Conservation (phyloP, 2,329 filamentous ascomycete species). For the Sarocladium strictum region DNA sequence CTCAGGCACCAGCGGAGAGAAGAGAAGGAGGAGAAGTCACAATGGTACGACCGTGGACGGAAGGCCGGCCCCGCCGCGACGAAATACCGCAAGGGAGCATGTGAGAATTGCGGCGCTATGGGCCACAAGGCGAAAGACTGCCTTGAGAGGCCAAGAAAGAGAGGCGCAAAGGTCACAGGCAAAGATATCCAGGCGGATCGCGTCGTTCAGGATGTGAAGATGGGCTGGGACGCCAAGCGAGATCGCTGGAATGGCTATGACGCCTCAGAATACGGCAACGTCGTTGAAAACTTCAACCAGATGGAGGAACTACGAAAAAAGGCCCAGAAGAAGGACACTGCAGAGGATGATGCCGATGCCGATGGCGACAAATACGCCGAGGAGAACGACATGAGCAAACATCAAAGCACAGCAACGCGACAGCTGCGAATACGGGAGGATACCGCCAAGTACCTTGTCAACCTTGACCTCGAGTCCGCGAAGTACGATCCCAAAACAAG, state of each 20-base stretch:
- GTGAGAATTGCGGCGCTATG: conserved; percentile 97
- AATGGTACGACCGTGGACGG: conserved; percentile 91
- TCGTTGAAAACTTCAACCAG: conserved; percentile 86
- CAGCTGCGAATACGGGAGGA: conserved; percentile 92
- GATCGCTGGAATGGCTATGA: conserved; percentile 99
- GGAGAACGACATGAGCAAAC: conserved; percentile 92
- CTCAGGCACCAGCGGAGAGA: conserved; percentile 83
- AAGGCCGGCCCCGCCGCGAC: conserved; percentile 82
- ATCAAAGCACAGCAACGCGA: conserved; percentile 84
- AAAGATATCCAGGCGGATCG: conserved; percentile 93
- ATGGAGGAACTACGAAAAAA: conserved; percentile 68
- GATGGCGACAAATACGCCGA: conserved; percentile 78
- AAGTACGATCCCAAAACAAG: conserved; percentile 97
- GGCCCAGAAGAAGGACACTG: conserved; percentile 42
- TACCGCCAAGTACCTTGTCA: conserved; percentile 92
- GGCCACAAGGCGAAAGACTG: conserved; percentile 95
- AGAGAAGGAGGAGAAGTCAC: conserved; percentile 61
- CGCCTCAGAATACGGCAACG: conserved; percentile 72
- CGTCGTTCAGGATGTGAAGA: conserved; percentile 71
- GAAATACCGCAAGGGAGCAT: conserved; percentile 96
- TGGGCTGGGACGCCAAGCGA: conserved; percentile 95
- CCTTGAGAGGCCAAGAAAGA: conserved; percentile 78
- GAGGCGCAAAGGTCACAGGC: conserved; percentile 87
- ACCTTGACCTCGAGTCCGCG: conserved; percentile 90
- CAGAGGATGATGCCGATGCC: conserved; percentile 45